Evolutionary conservation across 1,284 basidiomycete genomes (phyloP).

Genomic region (Papiliotrema nemorosa): DNA sequence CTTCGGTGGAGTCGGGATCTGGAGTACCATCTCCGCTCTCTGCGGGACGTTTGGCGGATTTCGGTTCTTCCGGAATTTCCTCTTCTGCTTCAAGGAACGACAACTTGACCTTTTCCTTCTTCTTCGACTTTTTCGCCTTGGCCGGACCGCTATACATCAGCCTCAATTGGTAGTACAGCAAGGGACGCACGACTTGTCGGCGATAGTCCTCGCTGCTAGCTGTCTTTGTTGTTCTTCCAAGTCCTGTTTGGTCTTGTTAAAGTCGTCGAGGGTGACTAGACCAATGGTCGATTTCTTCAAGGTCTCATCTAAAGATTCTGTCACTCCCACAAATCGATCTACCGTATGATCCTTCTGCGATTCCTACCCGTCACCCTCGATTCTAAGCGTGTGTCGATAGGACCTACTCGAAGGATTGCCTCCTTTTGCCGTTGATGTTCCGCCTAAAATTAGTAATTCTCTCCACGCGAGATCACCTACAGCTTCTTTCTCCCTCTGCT

Average conservation of each 20-base stretch:
- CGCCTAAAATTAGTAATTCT: conserved; percentile 24
- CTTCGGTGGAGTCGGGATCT: too few relatives aligned
- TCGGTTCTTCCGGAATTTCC: conserved; percentile 11
- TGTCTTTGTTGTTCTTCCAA: conserved; percentile 88
- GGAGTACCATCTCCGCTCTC: too few relatives aligned
- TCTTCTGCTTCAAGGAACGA: conserved; percentile 80
- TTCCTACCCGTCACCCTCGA: conserved; percentile 25
- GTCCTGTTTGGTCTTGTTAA: conserved; percentile 80
- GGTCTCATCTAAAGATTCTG: conserved; percentile 91
- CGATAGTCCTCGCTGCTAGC: conserved; percentile 64
- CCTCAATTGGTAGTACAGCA: too few relatives aligned
- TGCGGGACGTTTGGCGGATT: not conserved
- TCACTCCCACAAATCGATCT: conserved; percentile 87
- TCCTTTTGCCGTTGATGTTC: conserved; percentile 36
- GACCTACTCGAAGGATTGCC: conserved; percentile 28
- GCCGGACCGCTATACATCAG: conserved; percentile 30
- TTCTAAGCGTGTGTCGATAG: not conserved
- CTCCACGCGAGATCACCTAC: conserved; percentile 16
- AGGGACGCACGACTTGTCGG: conserved; percentile 27
- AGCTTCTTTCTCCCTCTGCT: conserved; percentile 36
- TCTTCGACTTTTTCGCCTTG: conserved; percentile 81
- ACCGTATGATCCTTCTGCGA: conserved; percentile 64
- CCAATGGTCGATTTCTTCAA: conserved; percentile 93
- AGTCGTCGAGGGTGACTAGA: conserved; percentile 87
- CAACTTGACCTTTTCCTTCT: conserved; percentile 82